phyloP scores from a whole-genome alignment of 2,329 filamentous ascomycete species.

The Esteya vermicola region DNA sequence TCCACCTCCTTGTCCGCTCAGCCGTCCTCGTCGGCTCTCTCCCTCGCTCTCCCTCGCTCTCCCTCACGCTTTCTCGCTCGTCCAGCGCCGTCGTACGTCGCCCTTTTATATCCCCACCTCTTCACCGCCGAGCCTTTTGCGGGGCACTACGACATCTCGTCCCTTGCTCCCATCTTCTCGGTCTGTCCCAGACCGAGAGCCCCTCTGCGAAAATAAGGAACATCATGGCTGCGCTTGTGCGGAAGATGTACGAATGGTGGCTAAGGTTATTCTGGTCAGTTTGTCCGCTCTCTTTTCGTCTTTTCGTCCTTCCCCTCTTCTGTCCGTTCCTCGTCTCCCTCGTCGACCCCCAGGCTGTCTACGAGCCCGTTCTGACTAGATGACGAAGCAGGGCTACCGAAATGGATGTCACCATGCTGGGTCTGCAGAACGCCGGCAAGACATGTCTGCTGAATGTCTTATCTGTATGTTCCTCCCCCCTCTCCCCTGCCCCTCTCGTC shows the following conservation, averaged over 20 bases:
- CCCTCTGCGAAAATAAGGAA: conserved; percentile 7
- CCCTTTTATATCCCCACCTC: background rate
- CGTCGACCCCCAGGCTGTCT: no score
- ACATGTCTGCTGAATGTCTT: conserved; percentile 87
- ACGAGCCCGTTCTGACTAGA: no score
- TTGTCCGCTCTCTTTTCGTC: conserved; percentile 8
- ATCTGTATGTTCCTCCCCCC: conserved; percentile 54
- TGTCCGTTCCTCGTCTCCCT: no score
- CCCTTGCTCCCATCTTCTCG: background rate
- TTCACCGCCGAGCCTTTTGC: conserved; percentile 1
- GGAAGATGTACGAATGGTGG: conserved; percentile 94
- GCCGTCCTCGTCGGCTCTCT: background rate
- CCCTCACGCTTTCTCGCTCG: background rate
- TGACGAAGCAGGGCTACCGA: conserved; percentile 97
- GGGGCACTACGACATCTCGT: background rate
- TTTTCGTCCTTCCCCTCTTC: no score
- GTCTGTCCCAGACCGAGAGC: conserved; percentile 1
- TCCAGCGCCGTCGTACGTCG: background rate
- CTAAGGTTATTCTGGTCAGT: conserved; percentile 86
- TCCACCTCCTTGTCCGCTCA: background rate
- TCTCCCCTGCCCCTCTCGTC: background rate
- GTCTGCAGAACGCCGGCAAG: conserved; percentile 94
- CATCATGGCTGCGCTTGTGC: conserved; percentile 82
- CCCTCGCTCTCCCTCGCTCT: background rate
- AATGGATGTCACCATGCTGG: conserved; percentile 99